Percentiles rank a stretch among this genome's conserved stretches.
Evolutionary conservation across 225 moss, liverwort and hornwort species (phyloP).

Genomic region (Climacium dendroides): DNA sequence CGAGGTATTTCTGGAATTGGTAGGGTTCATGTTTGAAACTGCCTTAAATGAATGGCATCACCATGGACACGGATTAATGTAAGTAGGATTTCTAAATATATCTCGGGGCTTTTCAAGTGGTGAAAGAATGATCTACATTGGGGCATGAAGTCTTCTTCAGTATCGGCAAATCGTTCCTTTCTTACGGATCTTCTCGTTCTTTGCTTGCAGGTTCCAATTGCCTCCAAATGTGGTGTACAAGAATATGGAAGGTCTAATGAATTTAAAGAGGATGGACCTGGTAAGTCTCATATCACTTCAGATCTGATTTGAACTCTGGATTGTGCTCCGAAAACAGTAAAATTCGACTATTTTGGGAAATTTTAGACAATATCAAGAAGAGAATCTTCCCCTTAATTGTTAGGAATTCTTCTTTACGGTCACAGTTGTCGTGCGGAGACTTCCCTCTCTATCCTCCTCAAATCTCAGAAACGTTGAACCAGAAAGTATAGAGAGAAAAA

Average conservation of each 20-base stretch:
- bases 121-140: not conserved
- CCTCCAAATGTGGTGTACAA: slow-evolving; percentile 56
- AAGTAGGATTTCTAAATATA: not conserved
- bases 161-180: not conserved
- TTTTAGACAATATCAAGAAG: not conserved
- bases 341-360: too few relatives aligned
- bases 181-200: not conserved
- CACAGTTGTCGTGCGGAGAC: not conserved
- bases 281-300: not conserved
- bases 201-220: slow-evolving; percentile 34
- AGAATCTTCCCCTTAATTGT: not conserved
- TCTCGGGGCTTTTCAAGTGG: not conserved
- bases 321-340: not conserved
- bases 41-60: not conserved
- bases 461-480: not conserved
- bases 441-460: not conserved
- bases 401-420: not conserved
- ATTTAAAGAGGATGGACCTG: slow-evolving; percentile 37
- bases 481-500: not conserved
- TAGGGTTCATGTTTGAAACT: not conserved
- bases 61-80: not conserved
- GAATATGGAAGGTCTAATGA: slow-evolving; percentile 68
- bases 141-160: not conserved
- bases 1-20: not conserved
- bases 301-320: not conserved